Evolutionary conservation across 306 rosid genomes (phyloP).

Genomic region (Pyrus betulifolia): DNA sequence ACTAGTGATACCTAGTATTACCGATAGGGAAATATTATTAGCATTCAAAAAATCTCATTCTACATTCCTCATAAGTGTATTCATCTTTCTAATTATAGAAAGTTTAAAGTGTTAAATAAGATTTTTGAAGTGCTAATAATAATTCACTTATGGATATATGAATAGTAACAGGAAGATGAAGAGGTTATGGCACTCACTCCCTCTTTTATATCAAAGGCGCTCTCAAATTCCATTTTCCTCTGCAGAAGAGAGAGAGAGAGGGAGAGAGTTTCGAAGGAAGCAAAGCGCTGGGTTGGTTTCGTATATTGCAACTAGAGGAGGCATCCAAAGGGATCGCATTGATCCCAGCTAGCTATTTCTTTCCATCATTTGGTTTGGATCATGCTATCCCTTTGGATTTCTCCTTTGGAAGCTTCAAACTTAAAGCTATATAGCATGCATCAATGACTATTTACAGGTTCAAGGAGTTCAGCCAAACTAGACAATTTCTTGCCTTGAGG

Average conservation of each 20-base stretch:
- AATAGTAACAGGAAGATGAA: not conserved
- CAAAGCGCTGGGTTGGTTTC: not conserved
- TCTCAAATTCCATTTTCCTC: conserved; percentile 17
- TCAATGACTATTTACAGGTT: not conserved
- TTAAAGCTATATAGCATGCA: not conserved
- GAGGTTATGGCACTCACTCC: conserved; percentile 1
- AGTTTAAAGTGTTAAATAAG: too few relatives aligned
- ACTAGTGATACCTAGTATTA: too few relatives aligned
- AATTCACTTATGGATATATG: not conserved
- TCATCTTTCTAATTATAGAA: too few relatives aligned
- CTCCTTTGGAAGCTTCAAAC: conserved; percentile 34
- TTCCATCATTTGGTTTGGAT: conserved; percentile 17
- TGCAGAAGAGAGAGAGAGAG: conserved; percentile 2
- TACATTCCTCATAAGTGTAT: too few relatives aligned
- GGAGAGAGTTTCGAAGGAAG: not conserved
- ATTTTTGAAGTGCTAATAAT: too few relatives aligned
- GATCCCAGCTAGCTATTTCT: conserved; percentile 24
- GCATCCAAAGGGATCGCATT: conserved; percentile 58
- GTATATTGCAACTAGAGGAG: conserved; percentile 27
- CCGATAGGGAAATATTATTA: too few relatives aligned
- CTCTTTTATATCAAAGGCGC: conserved; percentile 27
- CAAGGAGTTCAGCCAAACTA: not conserved
- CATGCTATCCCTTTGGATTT: conserved; percentile 55
- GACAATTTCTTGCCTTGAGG: not conserved
- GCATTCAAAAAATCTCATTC: too few relatives aligned